Percentiles rank a stretch among this genome's conserved stretches.
phyloP scores from a whole-genome alignment of 2,329 filamentous ascomycete species.

The Conoideocrella luteorostrata region DNA sequence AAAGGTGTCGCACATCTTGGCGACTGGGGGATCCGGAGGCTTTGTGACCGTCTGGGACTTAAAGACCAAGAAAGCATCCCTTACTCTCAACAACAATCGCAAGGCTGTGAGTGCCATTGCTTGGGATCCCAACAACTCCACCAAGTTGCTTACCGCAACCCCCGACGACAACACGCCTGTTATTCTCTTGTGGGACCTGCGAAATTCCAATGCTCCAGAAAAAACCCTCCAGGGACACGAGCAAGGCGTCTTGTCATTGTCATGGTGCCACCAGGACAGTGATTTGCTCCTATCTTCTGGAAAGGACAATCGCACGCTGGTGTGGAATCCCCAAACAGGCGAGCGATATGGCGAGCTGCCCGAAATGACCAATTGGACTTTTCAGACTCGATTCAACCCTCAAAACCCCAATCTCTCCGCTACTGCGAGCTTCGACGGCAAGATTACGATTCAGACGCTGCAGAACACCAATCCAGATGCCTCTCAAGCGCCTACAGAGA shows the following conservation, averaged over 20 bases:
- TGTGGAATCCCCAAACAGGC: conserved; percentile 94
- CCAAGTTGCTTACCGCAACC: conserved; percentile 87
- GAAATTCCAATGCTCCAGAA: conserved; percentile 94
- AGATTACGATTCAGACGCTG: conserved; percentile 86
- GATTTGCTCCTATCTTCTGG: conserved; percentile 87
- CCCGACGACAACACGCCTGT: conserved; percentile 82
- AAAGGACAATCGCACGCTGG: conserved; percentile 91
- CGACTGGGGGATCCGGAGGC: conserved; percentile 85
- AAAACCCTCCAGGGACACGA: conserved; percentile 86
- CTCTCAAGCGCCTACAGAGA: conserved; percentile 60
- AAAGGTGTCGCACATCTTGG: conserved; percentile 93
- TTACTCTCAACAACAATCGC: conserved; percentile 91
- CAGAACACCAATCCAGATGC: conserved; percentile 83
- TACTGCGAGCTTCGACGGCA: conserved; percentile 94
- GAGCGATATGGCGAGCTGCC: conserved; percentile 86
- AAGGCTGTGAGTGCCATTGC: conserved; percentile 93
- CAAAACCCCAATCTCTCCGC: conserved; percentile 88
- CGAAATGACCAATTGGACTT: conserved; percentile 98
- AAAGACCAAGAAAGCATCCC: conserved; percentile 93
- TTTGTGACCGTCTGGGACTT: conserved; percentile 99
- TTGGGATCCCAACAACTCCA: conserved; percentile 94
- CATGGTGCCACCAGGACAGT: conserved; percentile 90
- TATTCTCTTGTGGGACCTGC: conserved; percentile 88
- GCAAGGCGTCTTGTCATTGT: conserved; percentile 84
- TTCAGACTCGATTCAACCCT: conserved; percentile 90